A percentile compares a stretch with the other conserved stretches of the same genome.
These are phyloP conservation scores for Arthrobotrys sphaeroides DNA, from an alignment of 2,329 filamentous ascomycete genomes.

Conservation along the genomic window DNA sequence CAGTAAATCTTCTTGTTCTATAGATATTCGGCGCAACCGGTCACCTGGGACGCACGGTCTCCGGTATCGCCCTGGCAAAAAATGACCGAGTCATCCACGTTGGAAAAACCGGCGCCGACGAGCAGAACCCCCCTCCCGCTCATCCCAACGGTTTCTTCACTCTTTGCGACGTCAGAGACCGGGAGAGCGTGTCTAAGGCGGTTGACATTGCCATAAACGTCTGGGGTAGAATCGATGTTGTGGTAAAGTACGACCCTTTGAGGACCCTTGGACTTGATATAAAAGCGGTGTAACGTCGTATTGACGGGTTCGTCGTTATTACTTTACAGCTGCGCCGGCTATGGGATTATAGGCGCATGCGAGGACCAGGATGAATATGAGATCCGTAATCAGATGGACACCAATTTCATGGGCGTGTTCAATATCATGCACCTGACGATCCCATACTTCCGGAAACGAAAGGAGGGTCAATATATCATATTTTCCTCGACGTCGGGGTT, in stretches of 20 bases:
- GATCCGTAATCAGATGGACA: conserved; percentile 94
- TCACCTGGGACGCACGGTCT: conserved; percentile 91
- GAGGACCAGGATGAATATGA: conserved; percentile 97
- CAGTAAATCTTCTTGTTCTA: background rate
- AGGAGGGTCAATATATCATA: conserved; percentile 84
- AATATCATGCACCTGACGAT: conserved; percentile 91
- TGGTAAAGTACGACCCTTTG: conserved; percentile 71
- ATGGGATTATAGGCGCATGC: conserved; percentile 90
- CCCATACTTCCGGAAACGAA: conserved; percentile 83
- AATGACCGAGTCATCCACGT: conserved; percentile 87
- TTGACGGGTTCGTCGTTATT: background rate
- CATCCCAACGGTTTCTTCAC: conserved; percentile 77
- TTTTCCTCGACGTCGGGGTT: conserved; percentile 93
- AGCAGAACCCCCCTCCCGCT: conserved; percentile 75
- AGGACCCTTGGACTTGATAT: background rate
- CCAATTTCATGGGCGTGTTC: conserved; percentile 94
- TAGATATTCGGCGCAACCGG: conserved; percentile 93
- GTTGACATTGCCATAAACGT: conserved; percentile 75
- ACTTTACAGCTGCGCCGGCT: conserved; percentile 76
- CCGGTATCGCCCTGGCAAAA: conserved; percentile 80
- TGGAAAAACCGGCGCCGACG: conserved; percentile 73
- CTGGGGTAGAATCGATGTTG: conserved; percentile 85
- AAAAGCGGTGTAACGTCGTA: conserved; percentile 1
- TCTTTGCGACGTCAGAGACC: conserved; percentile 88
- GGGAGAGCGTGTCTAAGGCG: conserved; percentile 77